Conservation (phyloP, 179 eudicot genomes). For the Beta lomatogona region DNA sequence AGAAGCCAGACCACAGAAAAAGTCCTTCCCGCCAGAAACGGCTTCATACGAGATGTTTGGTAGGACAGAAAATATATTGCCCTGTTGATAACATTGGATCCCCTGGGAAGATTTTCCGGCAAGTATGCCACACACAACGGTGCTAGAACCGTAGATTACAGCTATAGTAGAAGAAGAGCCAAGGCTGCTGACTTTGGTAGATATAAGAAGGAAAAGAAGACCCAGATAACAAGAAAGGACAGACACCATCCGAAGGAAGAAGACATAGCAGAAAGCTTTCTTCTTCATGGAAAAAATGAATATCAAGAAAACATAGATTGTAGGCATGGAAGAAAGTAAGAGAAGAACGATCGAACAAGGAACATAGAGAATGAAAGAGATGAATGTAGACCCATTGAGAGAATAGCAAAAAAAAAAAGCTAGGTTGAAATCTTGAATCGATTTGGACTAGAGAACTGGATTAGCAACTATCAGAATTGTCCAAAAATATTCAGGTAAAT, state of each 20-base stretch:
- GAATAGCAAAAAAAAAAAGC: neutral
- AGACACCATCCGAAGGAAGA: constrained; percentile 18
- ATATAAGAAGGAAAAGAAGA: constrained; percentile 17
- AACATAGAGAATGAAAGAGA: constrained; percentile 35
- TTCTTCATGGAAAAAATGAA: constrained; percentile 26
- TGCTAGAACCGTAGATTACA: constrained; percentile 38
- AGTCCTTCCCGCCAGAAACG: constrained; percentile 51
- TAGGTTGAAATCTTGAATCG: constrained; percentile 8
- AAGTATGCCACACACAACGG: constrained; percentile 50
- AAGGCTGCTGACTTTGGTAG: constrained; percentile 31
- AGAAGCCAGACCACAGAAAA: constrained; percentile 54
- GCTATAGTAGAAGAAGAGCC: constrained; percentile 54
- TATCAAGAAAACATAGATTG: constrained; percentile 19
- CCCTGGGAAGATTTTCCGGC: constrained; percentile 49
- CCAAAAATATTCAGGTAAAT: constrained; percentile 4
- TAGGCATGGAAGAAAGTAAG: constrained; percentile 27
- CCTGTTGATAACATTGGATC: constrained; percentile 45
- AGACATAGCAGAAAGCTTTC: constrained; percentile 11
- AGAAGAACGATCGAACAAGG: constrained; percentile 32
- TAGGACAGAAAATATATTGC: constrained; percentile 26
- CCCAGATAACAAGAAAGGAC: constrained; percentile 17
- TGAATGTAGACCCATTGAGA: constrained; percentile 36
- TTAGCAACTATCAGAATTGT: constrained; percentile 1
- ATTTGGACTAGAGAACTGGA: neutral
- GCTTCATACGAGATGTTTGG: constrained; percentile 48